Evolutionary conservation across 2,329 filamentous ascomycete genomes (phyloP).

Genomic region (Monosporascus sp.): DNA sequence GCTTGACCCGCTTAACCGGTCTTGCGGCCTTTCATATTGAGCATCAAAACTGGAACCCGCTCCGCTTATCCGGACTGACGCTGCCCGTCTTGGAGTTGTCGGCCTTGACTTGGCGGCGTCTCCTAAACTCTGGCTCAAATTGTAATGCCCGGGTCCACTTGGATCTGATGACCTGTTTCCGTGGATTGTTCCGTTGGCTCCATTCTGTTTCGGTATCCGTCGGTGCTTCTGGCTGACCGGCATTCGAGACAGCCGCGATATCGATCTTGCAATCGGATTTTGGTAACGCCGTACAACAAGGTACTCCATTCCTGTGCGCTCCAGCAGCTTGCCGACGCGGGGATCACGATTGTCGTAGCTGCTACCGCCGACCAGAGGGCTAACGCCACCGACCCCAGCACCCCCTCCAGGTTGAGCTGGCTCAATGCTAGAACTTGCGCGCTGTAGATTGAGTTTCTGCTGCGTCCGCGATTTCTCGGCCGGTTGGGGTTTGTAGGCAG

Average conservation of each 20-base stretch:
- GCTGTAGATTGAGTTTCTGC: constrained; percentile 70
- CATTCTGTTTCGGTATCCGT: constrained; percentile 37
- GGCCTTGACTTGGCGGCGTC: constrained; percentile 26
- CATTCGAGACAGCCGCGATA: constrained; percentile 48
- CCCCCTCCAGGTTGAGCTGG: constrained; percentile 44
- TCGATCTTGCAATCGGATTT: constrained; percentile 61
- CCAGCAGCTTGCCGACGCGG: constrained; percentile 58
- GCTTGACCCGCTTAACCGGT: constrained; percentile 43
- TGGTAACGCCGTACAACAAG: constrained; percentile 68
- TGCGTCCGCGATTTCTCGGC: constrained; percentile 63
- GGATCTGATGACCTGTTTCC: constrained; percentile 21
- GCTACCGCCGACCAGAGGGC: constrained; percentile 45
- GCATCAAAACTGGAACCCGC: constrained; percentile 40
- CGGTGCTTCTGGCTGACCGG: constrained; percentile 46
- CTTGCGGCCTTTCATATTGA: constrained; percentile 39
- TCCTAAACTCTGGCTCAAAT: constrained; percentile 35
- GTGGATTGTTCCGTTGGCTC: constrained; percentile 29
- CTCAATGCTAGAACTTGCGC: constrained; percentile 67
- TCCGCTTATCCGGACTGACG: constrained; percentile 33
- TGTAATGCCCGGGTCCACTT: constrained; percentile 23
- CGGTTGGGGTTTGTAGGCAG: constrained; percentile 33
- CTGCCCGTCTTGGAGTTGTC: constrained; percentile 27
- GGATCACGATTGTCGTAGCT: constrained; percentile 59
- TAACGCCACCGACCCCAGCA: constrained; percentile 36
- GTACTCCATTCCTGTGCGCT: constrained; percentile 68